phyloP scores from a whole-genome alignment of 2,329 filamentous ascomycete genomes.

The Monosporascus cannonballus region DNA sequence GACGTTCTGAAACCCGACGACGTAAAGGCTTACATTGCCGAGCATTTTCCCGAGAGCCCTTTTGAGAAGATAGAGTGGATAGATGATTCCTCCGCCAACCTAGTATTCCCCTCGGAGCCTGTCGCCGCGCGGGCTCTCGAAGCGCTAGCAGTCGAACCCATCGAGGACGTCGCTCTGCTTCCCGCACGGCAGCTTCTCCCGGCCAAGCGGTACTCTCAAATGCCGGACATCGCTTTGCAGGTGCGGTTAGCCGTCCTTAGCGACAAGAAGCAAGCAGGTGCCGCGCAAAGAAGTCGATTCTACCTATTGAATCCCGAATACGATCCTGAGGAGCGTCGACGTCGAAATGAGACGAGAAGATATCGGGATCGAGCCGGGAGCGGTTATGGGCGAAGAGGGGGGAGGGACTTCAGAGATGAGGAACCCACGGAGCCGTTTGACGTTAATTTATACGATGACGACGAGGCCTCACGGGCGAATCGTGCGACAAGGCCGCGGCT shows the following conservation, averaged over 20 bases:
- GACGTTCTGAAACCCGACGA: slow-evolving; percentile 76
- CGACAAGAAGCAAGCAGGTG: slow-evolving; percentile 76
- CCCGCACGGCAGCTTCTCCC: slow-evolving; percentile 58
- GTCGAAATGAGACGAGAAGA: slow-evolving; percentile 48
- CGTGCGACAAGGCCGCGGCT: slow-evolving; percentile 19
- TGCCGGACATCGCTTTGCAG: slow-evolving; percentile 63
- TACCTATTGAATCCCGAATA: slow-evolving; percentile 89
- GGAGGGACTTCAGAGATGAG: slow-evolving; percentile 33
- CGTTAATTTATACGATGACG: slow-evolving; percentile 78
- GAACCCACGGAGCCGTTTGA: slow-evolving; percentile 56
- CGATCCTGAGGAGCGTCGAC: slow-evolving; percentile 69
- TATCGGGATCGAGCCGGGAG: slow-evolving; percentile 54
- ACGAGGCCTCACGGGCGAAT: slow-evolving; percentile 32
- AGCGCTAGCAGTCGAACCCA: slow-evolving; percentile 45
- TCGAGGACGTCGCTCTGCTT: slow-evolving; percentile 48
- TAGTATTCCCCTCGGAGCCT: slow-evolving; percentile 61
- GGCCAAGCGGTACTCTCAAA: slow-evolving; percentile 62
- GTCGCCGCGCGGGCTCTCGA: slow-evolving; percentile 48
- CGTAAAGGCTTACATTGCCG: slow-evolving; percentile 66
- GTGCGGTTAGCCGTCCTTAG: slow-evolving; percentile 67
- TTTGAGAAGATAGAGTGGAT: slow-evolving; percentile 81
- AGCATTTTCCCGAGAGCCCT: slow-evolving; percentile 54
- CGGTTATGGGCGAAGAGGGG: slow-evolving; percentile 23
- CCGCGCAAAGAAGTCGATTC: slow-evolving; percentile 77
- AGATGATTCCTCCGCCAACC: slow-evolving; percentile 84